These are phyloP conservation scores for Phyllosticta citribraziliensis DNA, from an alignment of 2,329 filamentous ascomycete species.

Conservation along the genomic window DNA sequence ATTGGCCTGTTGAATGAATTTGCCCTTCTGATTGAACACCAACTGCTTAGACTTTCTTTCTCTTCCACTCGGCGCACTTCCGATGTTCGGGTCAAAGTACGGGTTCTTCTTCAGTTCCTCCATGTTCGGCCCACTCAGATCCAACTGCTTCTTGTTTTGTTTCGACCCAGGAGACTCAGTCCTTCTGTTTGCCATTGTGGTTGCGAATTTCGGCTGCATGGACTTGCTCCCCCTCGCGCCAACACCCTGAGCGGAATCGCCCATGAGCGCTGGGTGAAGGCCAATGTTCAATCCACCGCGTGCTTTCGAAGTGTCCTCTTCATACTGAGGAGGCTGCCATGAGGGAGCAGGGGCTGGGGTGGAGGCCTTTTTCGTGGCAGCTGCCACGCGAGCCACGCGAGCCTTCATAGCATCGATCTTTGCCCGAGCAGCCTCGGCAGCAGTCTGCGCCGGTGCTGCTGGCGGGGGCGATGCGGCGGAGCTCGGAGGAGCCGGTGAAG, in stretches of 20 bases:
- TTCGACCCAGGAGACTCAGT: conserved; percentile 36
- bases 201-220: conserved; percentile 43
- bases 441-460: conserved; percentile 11
- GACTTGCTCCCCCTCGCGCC: conserved; percentile 34
- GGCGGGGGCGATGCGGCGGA: conserved; percentile 9
- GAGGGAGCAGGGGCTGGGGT: conserved; percentile 28
- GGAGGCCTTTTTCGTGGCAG: conserved; percentile 28
- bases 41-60: conserved; percentile 64
- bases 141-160: conserved; percentile 40
- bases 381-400: neutral
- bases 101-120: conserved; percentile 61
- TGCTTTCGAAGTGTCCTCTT: conserved; percentile 41
- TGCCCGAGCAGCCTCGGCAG: conserved; percentile 21
- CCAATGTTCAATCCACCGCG: conserved; percentile 64
- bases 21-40: conserved; percentile 89
- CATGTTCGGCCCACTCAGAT: conserved; percentile 47
- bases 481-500: conserved; percentile 10
- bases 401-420: conserved; percentile 72
- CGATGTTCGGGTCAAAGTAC: conserved; percentile 65
- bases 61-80: conserved; percentile 47
- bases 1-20: conserved; percentile 92
- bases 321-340: conserved; percentile 34
- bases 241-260: conserved; percentile 28
- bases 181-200: conserved; percentile 45
- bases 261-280: conserved; percentile 63